phyloP scores from a whole-genome alignment of 305 asterid species.

The Lippia alba region DNA sequence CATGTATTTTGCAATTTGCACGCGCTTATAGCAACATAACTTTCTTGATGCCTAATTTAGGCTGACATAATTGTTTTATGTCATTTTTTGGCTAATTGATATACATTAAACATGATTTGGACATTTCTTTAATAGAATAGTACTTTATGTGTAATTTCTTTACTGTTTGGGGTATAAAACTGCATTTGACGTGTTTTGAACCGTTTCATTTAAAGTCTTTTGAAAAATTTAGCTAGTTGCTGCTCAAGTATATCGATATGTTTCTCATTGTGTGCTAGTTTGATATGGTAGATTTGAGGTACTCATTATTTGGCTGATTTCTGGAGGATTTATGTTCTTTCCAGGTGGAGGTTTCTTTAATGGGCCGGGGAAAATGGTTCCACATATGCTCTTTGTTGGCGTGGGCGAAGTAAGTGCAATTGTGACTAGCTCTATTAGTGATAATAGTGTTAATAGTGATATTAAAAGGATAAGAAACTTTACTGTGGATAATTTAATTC shows the following conservation, averaged over 20 bases:
- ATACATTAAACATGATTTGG: background rate
- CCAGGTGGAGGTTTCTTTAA: constrained; percentile 36
- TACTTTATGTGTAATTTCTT: constrained; percentile 1
- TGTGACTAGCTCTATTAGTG: background rate
- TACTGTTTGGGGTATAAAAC: background rate
- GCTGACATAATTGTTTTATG: background rate
- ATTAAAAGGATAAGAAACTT: background rate
- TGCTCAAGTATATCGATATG: constrained; percentile 5
- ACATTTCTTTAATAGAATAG: background rate
- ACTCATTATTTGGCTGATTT: constrained; percentile 15
- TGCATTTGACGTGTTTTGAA: background rate
- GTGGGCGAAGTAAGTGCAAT: constrained; percentile 41
- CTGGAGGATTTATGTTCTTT: constrained; percentile 27
- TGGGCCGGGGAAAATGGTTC: constrained; percentile 28
- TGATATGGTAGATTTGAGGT: constrained; percentile 7
- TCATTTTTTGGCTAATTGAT: background rate
- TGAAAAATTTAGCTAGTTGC: background rate
- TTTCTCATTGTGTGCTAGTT: background rate
- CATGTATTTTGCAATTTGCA: no score
- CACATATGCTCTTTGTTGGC: constrained; percentile 34
- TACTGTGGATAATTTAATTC: background rate
- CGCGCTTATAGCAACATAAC: no score
- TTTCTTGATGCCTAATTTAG: background rate
- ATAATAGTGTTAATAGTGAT: background rate
- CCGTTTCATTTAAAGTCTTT: background rate